phyloP scores from a whole-genome alignment of 768 basidiomycete species.

The Megacollybia marginata region DNA sequence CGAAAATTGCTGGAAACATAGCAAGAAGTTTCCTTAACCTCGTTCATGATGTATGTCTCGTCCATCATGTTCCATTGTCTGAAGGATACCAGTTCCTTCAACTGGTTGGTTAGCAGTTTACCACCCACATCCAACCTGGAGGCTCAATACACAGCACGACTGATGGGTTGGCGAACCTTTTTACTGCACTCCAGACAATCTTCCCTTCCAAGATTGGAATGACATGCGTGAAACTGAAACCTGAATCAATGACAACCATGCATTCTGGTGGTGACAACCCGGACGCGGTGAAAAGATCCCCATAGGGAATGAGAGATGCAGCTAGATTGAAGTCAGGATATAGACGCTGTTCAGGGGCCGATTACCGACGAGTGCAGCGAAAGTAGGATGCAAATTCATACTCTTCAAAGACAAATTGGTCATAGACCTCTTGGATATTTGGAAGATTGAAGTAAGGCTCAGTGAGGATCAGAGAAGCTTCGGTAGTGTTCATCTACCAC shows the following conservation, averaged over 20 bases:
- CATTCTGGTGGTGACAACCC: conserved; percentile 63
- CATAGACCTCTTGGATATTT: conserved; percentile 86
- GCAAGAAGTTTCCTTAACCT: conserved; percentile 86
- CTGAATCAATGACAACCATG: conserved; percentile 76
- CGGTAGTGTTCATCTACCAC: conserved; percentile 60
- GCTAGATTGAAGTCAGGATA: conserved; percentile 37
- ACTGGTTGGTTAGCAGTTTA: conserved; percentile 90
- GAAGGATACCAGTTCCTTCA: conserved; percentile 90
- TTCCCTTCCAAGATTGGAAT: conserved; percentile 73
- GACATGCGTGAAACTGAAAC: conserved; percentile 92
- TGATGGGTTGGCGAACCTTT: conserved; percentile 38
- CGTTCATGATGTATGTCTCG: conserved; percentile 89
- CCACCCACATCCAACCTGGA: conserved; percentile 89
- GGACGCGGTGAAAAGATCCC: conserved; percentile 53
- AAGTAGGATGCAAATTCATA: conserved; percentile 86
- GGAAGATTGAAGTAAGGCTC: conserved; percentile 94
- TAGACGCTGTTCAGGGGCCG: conserved; percentile 1
- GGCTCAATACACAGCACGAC: conserved; percentile 9
- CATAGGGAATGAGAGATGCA: conserved; percentile 72
- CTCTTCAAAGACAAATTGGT: conserved; percentile 95
- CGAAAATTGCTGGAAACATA: conserved; percentile 73
- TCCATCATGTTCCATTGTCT: conserved; percentile 99
- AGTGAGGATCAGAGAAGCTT: conserved; percentile 76
- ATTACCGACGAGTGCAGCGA: conserved; percentile 67
- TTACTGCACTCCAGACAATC: conserved; percentile 75